phyloP scores from a whole-genome alignment of 2,329 filamentous ascomycete genomes.

The Phialophora expanda region DNA sequence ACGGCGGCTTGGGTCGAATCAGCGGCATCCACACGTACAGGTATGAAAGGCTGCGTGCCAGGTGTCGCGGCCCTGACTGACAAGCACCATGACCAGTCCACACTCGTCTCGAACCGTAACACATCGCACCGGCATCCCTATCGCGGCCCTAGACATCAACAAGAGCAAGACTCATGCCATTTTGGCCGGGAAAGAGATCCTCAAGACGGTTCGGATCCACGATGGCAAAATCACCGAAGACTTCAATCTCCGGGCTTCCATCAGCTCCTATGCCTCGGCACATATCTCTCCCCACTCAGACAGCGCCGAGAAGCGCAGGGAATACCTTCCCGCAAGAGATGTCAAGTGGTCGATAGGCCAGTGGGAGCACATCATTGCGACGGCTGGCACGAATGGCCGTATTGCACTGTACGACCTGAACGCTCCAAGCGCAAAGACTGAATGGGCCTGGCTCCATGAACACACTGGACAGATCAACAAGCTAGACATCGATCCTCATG shows the following conservation, averaged over 20 bases:
- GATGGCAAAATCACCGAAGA: slow-evolving; percentile 65
- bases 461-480: slow-evolving; percentile 70
- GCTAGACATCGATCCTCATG: slow-evolving; percentile 68
- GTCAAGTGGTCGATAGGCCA: slow-evolving; percentile 71
- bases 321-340: slow-evolving; percentile 67
- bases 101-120: slow-evolving; percentile 56
- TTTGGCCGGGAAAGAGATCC: slow-evolving; percentile 68
- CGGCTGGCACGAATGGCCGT: slow-evolving; percentile 68
- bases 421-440: slow-evolving; percentile 56
- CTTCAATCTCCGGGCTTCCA: slow-evolving; percentile 66
- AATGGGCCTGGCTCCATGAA: slow-evolving; percentile 67
- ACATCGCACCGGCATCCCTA: slow-evolving; percentile 68
- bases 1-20: slow-evolving; percentile 30
- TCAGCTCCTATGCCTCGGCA: slow-evolving; percentile 62
- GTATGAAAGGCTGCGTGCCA: slow-evolving; percentile 21
- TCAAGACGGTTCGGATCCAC: slow-evolving; percentile 67
- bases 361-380: slow-evolving; percentile 65
- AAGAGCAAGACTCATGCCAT: slow-evolving; percentile 67
- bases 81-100: slow-evolving; percentile 17
- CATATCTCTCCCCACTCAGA: slow-evolving; percentile 52
- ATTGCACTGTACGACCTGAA: slow-evolving; percentile 68
- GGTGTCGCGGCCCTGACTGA: slow-evolving; percentile 53
- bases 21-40: slow-evolving; percentile 32
- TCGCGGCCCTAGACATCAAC: slow-evolving; percentile 67
- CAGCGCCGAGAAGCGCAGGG: slow-evolving; percentile 57